phyloP scores from a whole-genome alignment of 163 green algal genomes.

The Prototheca cutis region DNA sequence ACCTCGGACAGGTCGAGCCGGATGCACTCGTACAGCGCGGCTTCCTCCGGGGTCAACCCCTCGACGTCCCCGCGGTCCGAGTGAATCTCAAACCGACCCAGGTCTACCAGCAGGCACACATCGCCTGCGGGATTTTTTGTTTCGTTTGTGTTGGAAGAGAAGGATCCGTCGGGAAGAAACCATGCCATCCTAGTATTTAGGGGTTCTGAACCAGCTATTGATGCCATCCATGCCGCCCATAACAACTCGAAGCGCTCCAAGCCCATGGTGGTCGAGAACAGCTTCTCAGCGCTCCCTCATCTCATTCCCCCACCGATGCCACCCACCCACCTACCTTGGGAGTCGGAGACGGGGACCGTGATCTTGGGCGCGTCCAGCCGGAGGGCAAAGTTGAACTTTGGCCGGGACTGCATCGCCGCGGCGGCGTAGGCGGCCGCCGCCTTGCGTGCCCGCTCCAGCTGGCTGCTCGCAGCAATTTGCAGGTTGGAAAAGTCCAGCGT shows the following conservation, averaged over 20 bases:
- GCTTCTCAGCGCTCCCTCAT: conserved; percentile 13
- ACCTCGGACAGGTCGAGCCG: conserved; percentile 46
- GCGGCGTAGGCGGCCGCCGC: conserved; percentile 43
- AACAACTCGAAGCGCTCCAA: too few species aligned
- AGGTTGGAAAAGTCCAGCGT: conserved; percentile 25
- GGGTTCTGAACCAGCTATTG: too few species aligned
- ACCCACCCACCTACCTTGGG: too few species aligned
- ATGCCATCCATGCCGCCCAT: too few species aligned
- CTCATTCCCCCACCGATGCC: too few species aligned
- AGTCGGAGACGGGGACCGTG: conserved; percentile 45
- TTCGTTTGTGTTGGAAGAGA: neutral
- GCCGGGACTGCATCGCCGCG: conserved; percentile 36
- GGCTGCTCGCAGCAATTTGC: conserved; percentile 1
- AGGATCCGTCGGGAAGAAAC: neutral
- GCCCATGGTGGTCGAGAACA: too few species aligned
- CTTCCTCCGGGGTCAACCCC: conserved; percentile 41
- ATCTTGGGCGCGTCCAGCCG: conserved; percentile 80
- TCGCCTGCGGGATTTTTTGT: conserved; percentile 10
- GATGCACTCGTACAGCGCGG: conserved; percentile 67
- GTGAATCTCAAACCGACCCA: conserved; percentile 63
- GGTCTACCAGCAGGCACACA: conserved; percentile 60
- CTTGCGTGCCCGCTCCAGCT: conserved; percentile 44
- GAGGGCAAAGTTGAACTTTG: conserved; percentile 53
- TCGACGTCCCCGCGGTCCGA: conserved; percentile 24
- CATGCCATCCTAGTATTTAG: too few species aligned